These are phyloP conservation scores for Saccharomycopsis sp. DNA, from an alignment of 805 yeast genomes.

Conservation along the genomic window DNA sequence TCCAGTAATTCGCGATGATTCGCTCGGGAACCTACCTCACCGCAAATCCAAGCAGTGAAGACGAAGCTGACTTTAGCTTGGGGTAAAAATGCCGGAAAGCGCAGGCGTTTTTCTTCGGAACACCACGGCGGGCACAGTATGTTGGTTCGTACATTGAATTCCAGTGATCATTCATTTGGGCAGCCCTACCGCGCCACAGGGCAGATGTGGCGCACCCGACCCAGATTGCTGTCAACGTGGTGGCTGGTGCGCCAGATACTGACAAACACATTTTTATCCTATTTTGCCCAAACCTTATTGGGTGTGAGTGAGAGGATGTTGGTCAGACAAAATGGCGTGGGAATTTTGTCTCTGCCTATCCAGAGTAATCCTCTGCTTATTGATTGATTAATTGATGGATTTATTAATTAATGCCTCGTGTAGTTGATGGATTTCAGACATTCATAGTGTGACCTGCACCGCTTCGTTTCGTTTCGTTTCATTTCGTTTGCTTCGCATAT, in stretches of 20 bases:
- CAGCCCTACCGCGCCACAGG: background rate
- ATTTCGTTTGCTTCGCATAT: too few species aligned
- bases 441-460: too few species aligned
- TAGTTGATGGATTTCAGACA: too few species aligned
- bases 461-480: too few species aligned
- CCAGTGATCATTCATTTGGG: too few species aligned
- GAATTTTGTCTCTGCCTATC: background rate
- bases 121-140: background rate
- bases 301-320: too few species aligned
- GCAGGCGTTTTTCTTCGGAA: background rate
- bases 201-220: background rate
- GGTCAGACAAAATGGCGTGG: too few species aligned
- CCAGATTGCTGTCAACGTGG: background rate
- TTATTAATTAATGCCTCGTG: too few species aligned
- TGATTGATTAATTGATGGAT: too few species aligned
- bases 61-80: too few species aligned
- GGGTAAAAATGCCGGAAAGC: background rate
- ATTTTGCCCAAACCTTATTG: background rate
- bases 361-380: too few species aligned
- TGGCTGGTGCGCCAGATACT: background rate
- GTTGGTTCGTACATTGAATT: background rate
- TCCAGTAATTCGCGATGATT: too few species aligned
- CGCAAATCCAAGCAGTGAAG: background rate
- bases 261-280: conserved; percentile 1
- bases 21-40: background rate